These are phyloP conservation scores for Beta lomatogona DNA, from an alignment of 179 eudicot genomes.

Conservation along the genomic window DNA sequence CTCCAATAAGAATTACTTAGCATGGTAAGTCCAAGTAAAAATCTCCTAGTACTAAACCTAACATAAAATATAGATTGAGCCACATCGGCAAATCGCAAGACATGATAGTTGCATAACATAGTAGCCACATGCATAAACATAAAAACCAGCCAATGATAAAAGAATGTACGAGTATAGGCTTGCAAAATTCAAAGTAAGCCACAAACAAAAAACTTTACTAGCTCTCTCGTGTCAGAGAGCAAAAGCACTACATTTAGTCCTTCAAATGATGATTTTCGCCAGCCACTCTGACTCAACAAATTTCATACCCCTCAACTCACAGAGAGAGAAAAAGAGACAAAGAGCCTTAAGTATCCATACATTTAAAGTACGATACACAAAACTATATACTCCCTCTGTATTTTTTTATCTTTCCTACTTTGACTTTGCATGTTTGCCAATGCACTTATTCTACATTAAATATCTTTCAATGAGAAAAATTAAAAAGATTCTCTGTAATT, in stretches of 20 bases:
- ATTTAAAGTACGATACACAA: background rate
- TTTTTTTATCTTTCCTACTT: no score
- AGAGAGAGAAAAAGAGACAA: background rate
- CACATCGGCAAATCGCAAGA: conserved; percentile 6
- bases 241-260: background rate
- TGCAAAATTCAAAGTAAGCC: background rate
- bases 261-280: background rate
- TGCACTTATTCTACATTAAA: no score
- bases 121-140: background rate
- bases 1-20: background rate
- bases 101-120: background rate
- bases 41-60: background rate
- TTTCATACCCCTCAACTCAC: background rate
- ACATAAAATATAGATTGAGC: background rate
- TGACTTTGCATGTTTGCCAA: no score
- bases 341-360: background rate
- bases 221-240: background rate
- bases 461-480: no score
- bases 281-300: background rate
- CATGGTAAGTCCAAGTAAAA: background rate
- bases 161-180: background rate
- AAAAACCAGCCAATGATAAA: background rate
- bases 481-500: no score
- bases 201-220: background rate
- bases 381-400: no score